These are phyloP conservation scores for Acanthamoeba royreba DNA, from an alignment of 208 protist species.

Conservation along the genomic window DNA sequence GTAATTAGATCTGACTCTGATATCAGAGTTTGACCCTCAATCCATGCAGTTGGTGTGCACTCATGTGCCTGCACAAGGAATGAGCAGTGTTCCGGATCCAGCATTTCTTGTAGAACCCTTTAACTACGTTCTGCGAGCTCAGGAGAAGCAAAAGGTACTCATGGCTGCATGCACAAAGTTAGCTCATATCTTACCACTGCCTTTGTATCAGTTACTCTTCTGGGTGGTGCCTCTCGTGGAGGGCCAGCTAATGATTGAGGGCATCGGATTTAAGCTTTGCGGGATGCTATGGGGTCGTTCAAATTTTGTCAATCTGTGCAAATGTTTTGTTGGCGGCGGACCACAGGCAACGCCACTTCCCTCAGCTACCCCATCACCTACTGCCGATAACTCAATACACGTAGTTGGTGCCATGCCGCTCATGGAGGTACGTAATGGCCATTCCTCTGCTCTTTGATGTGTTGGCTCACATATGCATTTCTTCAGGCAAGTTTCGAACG, in stretches of 20 bases:
- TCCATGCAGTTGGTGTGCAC: background rate
- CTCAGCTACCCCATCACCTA: background rate
- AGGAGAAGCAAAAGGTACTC: background rate
- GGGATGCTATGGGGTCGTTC: background rate
- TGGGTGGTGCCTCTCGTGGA: background rate
- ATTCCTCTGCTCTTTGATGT: background rate
- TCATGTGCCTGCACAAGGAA: background rate
- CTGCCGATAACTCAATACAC: background rate
- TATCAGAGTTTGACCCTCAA: background rate
- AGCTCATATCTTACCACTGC: background rate
- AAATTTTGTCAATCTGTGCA: background rate
- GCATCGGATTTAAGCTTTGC: slow-evolving; percentile 8
- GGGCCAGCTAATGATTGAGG: background rate
- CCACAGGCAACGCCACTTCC: no score
- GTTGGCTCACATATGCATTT: background rate
- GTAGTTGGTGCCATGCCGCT: background rate
- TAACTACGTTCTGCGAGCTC: background rate
- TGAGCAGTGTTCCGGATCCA: background rate
- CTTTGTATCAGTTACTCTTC: background rate
- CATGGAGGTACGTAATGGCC: background rate
- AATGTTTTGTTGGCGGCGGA: background rate
- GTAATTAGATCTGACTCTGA: background rate
- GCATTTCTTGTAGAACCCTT: background rate
- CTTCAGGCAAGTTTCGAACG: background rate
- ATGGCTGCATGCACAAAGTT: background rate